phyloP scores from a whole-genome alignment of 305 asterid species.

The Euphrasia arctica region DNA sequence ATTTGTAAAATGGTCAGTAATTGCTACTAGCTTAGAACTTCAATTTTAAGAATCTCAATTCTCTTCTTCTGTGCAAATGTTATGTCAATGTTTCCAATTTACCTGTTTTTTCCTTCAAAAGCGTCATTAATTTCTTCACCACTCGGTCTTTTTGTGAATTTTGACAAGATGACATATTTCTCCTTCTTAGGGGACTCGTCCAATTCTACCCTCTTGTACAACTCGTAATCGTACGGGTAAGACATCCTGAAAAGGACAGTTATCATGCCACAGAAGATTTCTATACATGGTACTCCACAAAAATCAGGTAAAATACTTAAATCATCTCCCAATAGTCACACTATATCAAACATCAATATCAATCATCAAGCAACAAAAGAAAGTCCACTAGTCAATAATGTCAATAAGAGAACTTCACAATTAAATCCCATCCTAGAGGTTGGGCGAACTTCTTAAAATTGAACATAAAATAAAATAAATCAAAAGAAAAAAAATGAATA shows the following conservation, averaged over 20 bases:
- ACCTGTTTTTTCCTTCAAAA: conserved; percentile 87
- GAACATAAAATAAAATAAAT: too few relatives aligned
- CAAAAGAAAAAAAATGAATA: too few relatives aligned
- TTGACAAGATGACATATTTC: conserved; percentile 57
- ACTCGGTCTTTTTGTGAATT: conserved; percentile 61
- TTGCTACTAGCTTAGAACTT: neutral
- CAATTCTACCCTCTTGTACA: conserved; percentile 63
- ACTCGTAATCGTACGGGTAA: conserved; percentile 69
- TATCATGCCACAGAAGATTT: neutral
- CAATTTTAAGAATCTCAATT: conserved; percentile 5
- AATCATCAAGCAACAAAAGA: neutral
- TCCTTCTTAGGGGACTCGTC: conserved; percentile 74
- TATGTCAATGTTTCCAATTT: conserved; percentile 14
- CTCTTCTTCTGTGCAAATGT: neutral
- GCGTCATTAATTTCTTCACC: conserved; percentile 80
- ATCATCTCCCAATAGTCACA: neutral
- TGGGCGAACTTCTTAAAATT: too few relatives aligned
- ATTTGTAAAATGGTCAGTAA: conserved; percentile 19
- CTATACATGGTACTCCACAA: too few relatives aligned
- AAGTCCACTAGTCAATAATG: neutral
- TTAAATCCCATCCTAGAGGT: neutral
- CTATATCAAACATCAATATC: neutral
- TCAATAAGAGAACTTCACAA: neutral
- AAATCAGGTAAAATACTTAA: neutral
- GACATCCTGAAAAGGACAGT: conserved; percentile 60